These are phyloP conservation scores for Escovopsis sp. DNA, from an alignment of 2,329 filamentous ascomycete genomes.

Conservation along the genomic window DNA sequence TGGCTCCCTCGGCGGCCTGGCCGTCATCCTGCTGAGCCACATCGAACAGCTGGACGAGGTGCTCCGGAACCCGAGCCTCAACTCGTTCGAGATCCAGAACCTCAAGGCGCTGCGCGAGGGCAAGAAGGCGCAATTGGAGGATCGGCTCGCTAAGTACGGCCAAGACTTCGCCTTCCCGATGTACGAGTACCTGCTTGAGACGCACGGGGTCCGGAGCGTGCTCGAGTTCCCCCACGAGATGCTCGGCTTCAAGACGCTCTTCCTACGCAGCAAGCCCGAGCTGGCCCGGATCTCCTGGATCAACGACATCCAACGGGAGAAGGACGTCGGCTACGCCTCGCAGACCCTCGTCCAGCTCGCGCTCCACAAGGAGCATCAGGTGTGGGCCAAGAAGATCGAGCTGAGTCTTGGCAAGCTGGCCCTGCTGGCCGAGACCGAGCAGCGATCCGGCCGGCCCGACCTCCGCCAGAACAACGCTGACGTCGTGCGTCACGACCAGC, in stretches of 20 bases:
- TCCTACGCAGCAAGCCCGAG: conserved; percentile 55
- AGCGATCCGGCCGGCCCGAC: conserved; percentile 10
- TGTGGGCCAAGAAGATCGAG: conserved; percentile 91
- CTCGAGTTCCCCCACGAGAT: conserved; percentile 58
- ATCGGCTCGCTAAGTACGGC: conserved; percentile 48
- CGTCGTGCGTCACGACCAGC: conserved; percentile 23
- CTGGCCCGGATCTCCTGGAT: conserved; percentile 83
- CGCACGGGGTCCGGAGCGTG: conserved; percentile 49
- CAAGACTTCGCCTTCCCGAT: conserved; percentile 58
- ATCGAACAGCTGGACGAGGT: conserved; percentile 24
- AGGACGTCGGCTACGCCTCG: conserved; percentile 59
- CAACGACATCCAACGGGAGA: conserved; percentile 68
- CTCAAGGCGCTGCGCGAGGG: conserved; percentile 21
- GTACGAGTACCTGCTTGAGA: conserved; percentile 61
- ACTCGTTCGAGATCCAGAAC: conserved; percentile 14
- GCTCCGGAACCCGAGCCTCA: conserved; percentile 13
- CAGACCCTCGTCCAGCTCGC: conserved; percentile 56
- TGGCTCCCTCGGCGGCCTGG: conserved; percentile 36
- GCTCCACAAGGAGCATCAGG: conserved; percentile 53
- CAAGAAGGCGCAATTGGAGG: conserved; percentile 30
- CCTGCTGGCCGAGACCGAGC: conserved; percentile 45
- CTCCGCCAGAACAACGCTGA: conserved; percentile 23
- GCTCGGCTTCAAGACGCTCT: conserved; percentile 57
- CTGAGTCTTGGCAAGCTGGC: conserved; percentile 77
- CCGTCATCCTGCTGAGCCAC: conserved; percentile 39